phyloP scores from a whole-genome alignment of 768 basidiomycete genomes.

The Leucosporidium scottii region DNA sequence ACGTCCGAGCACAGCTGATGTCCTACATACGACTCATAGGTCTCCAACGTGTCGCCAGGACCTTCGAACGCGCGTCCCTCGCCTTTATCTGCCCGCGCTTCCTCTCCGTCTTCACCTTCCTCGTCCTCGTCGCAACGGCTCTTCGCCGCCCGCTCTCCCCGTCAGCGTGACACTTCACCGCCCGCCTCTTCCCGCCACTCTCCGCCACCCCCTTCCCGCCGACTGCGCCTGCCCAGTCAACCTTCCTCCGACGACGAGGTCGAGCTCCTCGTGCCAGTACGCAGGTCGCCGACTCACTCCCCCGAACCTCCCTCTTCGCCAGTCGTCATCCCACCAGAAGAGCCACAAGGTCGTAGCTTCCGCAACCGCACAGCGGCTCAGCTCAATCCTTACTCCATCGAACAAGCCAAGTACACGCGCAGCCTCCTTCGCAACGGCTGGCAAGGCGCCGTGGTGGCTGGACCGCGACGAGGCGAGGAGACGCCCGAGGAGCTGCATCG shows the following conservation, averaged over 20 bases:
- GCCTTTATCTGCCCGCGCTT: neutral
- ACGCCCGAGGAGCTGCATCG: conserved; percentile 10
- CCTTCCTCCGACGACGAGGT: neutral
- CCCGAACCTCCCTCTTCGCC: neutral
- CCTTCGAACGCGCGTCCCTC: neutral
- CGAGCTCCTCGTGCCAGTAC: neutral
- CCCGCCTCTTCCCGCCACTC: neutral
- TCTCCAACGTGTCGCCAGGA: neutral
- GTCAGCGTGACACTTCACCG: neutral
- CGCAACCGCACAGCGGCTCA: conserved; percentile 29
- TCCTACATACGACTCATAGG: neutral
- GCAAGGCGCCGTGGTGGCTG: conserved; percentile 32
- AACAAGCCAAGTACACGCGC: conserved; percentile 23
- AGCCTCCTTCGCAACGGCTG: conserved; percentile 25
- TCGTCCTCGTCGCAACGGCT: neutral
- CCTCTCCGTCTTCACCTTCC: neutral
- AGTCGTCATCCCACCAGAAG: neutral
- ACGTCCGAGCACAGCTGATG: neutral
- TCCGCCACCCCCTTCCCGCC: neutral
- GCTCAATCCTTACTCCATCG: conserved; percentile 32
- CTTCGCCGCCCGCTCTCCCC: neutral
- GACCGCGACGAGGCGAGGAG: conserved; percentile 6
- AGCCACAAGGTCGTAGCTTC: conserved; percentile 17
- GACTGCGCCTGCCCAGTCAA: neutral
- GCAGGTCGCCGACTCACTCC: neutral